Evolutionary conservation across 2,329 filamentous ascomycete genomes (phyloP).

Genomic region (Penicillium italicum): DNA sequence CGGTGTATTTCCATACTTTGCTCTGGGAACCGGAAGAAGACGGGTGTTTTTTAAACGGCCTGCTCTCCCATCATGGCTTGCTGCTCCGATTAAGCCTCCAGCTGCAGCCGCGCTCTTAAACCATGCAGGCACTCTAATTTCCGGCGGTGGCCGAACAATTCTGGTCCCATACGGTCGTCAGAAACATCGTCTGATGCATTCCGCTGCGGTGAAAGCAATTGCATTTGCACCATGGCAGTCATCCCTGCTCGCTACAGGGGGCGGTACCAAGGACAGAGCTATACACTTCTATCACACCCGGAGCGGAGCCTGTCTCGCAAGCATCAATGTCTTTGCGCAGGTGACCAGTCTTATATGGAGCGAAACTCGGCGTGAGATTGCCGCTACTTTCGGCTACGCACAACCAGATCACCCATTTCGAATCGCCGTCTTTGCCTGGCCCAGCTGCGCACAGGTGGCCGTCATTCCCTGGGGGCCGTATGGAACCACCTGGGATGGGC

Average conservation of each 20-base stretch:
- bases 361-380: constrained; percentile 77
- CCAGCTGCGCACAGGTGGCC: constrained; percentile 79
- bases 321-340: constrained; percentile 87
- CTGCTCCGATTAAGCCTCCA: constrained; percentile 16
- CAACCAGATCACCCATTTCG: constrained; percentile 85
- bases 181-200: constrained; percentile 71
- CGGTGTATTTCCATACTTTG: constrained; percentile 22
- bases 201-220: constrained; percentile 91
- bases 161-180: constrained; percentile 55
- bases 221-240: constrained; percentile 95
- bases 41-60: constrained; percentile 24
- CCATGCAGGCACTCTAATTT: constrained; percentile 28
- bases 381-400: constrained; percentile 88
- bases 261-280: constrained; percentile 88
- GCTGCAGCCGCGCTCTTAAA: constrained; percentile 23
- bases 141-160: constrained; percentile 40
- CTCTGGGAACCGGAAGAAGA: constrained; percentile 17
- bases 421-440: constrained; percentile 93
- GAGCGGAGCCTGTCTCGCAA: constrained; percentile 79
- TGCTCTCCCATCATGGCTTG: constrained; percentile 29
- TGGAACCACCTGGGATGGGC: constrained; percentile 29
- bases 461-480: constrained; percentile 77
- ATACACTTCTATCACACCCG: constrained; percentile 93
- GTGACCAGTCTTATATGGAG: constrained; percentile 93
- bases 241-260: constrained; percentile 81